Conservation (phyloP, 2,329 filamentous ascomycete genomes). For the Neurospora crassa region DNA sequence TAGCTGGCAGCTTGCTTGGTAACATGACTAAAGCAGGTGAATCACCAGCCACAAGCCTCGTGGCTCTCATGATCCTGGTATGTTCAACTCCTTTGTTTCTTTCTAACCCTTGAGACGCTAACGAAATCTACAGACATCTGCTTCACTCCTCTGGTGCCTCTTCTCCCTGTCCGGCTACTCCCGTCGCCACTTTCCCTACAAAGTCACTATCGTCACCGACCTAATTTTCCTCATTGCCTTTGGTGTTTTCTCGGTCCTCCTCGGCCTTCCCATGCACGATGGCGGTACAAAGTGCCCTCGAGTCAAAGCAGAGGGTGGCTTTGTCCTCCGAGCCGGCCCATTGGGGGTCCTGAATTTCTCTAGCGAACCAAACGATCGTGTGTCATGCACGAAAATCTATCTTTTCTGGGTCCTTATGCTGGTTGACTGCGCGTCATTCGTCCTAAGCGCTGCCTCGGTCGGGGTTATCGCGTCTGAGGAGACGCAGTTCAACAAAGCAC, state of each 20-base stretch:
- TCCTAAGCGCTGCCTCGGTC: constrained; percentile 49
- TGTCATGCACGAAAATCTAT: constrained; percentile 77
- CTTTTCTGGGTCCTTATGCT: constrained; percentile 80
- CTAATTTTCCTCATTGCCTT: constrained; percentile 62
- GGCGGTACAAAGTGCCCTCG: constrained; percentile 51
- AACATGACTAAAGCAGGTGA: constrained; percentile 60
- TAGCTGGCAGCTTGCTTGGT: constrained; percentile 73
- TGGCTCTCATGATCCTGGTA: constrained; percentile 74
- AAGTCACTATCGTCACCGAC: constrained; percentile 59
- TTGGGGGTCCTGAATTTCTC: constrained; percentile 32
- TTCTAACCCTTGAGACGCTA: constrained; percentile 2
- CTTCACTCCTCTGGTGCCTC: constrained; percentile 68
- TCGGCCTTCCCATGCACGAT: constrained; percentile 73
- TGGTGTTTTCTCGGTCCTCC: constrained; percentile 64
- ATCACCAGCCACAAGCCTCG: constrained; percentile 59
- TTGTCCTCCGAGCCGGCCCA: constrained; percentile 31
- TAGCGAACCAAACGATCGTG: constrained; percentile 40
- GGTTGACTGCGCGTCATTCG: constrained; percentile 63
- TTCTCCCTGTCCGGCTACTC: constrained; percentile 35
- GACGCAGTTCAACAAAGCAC: constrained; percentile 15
- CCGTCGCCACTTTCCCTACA: constrained; percentile 66
- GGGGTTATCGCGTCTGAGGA: constrained; percentile 55
- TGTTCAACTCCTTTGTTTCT: constrained; percentile 26
- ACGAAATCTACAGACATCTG: constrained; percentile 51
- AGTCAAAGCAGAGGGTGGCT: constrained; percentile 24